Evolutionary conservation across 345 rosid species (phyloP).

Genomic region (Euphorbia lathyris): DNA sequence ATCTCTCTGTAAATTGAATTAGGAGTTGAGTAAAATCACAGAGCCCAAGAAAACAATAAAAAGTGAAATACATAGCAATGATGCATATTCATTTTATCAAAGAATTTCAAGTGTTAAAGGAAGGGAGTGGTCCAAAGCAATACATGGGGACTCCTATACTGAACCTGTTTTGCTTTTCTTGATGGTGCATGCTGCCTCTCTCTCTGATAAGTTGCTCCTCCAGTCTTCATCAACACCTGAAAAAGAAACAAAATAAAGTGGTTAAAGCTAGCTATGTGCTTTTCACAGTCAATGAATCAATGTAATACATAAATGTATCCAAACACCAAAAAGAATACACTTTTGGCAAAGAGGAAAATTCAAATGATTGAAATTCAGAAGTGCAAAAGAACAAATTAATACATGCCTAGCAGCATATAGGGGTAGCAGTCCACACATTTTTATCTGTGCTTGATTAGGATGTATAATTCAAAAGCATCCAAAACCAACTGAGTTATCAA

Average conservation of each 20-base stretch:
- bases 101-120: constrained; percentile 9
- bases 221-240: constrained; percentile 77
- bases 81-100: constrained; percentile 12
- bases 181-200: constrained; percentile 85
- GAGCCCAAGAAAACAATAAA: constrained; percentile 8
- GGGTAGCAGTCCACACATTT: constrained; percentile 23
- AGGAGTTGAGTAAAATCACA: constrained; percentile 8
- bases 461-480: constrained; percentile 24
- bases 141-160: constrained; percentile 25
- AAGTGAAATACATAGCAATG: constrained; percentile 3
- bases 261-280: constrained; percentile 63
- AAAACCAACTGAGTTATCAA: constrained; percentile 16
- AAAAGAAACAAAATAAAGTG: constrained; percentile 45
- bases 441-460: background rate
- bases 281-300: constrained; percentile 33
- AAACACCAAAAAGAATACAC: constrained; percentile 27
- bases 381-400: constrained; percentile 37
- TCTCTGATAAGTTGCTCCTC: constrained; percentile 65
- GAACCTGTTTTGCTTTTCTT: constrained; percentile 85
- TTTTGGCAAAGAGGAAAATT: constrained; percentile 6
- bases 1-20: constrained; percentile 43
- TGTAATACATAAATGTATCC: constrained; percentile 27
- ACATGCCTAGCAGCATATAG: constrained; percentile 37
- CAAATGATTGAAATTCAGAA: constrained; percentile 15
- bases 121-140: constrained; percentile 38